phyloP scores from a whole-genome alignment of 208 protist species.

The Acanthamoeba royreba region DNA sequence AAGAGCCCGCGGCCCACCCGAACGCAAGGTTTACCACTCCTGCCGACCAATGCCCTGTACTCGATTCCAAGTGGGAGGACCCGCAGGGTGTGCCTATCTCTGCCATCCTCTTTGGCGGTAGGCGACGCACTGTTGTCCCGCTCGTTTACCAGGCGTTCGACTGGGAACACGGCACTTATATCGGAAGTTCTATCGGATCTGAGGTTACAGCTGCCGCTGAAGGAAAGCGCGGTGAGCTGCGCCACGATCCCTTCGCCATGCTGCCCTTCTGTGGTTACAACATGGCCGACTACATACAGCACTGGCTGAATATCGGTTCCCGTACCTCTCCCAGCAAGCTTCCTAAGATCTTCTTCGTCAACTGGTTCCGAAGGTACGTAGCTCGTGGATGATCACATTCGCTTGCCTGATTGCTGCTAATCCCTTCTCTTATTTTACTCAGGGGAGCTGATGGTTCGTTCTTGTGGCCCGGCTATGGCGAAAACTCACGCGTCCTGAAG shows the following conservation, averaged over 20 bases:
- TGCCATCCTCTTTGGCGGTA: slow-evolving; percentile 83
- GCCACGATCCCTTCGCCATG: slow-evolving; percentile 85
- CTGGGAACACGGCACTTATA: slow-evolving; percentile 82
- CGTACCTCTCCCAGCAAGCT: not conserved
- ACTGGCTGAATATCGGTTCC: slow-evolving; percentile 78
- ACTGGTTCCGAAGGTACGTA: slow-evolving; percentile 88
- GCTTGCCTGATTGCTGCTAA: no score
- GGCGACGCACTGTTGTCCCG: slow-evolving; percentile 68
- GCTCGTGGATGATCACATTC: no score
- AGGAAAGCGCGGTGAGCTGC: slow-evolving; percentile 63
- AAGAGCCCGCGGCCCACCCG: slow-evolving; percentile 73
- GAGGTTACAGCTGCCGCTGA: slow-evolving; percentile 81
- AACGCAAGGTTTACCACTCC: slow-evolving; percentile 81
- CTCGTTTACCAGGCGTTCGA: slow-evolving; percentile 75
- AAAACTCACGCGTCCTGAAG: slow-evolving; percentile 78
- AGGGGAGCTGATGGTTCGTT: slow-evolving; percentile 65
- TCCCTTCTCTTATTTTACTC: no score
- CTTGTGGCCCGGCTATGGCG: slow-evolving; percentile 84
- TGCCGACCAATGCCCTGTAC: slow-evolving; percentile 74
- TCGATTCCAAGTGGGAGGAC: slow-evolving; percentile 70
- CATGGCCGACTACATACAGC: slow-evolving; percentile 85
- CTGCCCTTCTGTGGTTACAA: slow-evolving; percentile 85
- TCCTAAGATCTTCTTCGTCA: slow-evolving; percentile 83
- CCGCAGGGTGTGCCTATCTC: slow-evolving; percentile 79
- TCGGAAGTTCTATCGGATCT: slow-evolving; percentile 71